phyloP scores from a whole-genome alignment of 1,284 basidiomycete species.

The Ustilago curta region DNA sequence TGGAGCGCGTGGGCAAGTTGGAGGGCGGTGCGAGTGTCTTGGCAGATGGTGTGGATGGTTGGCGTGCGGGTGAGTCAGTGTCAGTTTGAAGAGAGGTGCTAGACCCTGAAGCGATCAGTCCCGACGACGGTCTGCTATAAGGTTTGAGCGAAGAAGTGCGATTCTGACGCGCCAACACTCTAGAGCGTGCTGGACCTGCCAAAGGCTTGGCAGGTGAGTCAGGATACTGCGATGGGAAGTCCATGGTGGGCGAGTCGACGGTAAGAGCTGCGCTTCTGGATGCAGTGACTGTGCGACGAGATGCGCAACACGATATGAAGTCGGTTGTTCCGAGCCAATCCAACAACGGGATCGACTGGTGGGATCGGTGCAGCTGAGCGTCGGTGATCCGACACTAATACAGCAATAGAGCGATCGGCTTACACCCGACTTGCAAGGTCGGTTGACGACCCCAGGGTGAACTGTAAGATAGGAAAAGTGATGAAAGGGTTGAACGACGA shows the following conservation, averaged over 20 bases:
- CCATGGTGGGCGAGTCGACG: constrained; percentile 26
- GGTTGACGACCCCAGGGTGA: constrained; percentile 21
- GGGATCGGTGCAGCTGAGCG: background rate
- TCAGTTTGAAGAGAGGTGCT: constrained; percentile 22
- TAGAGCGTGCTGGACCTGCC: constrained; percentile 42
- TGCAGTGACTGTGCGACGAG: constrained; percentile 1
- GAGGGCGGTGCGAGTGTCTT: constrained; percentile 36
- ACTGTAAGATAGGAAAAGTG: background rate
- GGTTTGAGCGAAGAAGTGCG: constrained; percentile 50
- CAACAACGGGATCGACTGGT: background rate
- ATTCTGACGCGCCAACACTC: constrained; percentile 45
- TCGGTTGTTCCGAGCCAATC: background rate
- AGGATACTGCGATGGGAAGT: constrained; percentile 51
- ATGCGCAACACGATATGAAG: constrained; percentile 6
- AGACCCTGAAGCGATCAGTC: constrained; percentile 17
- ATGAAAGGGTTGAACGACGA: background rate
- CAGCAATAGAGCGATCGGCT: background rate
- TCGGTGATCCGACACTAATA: background rate
- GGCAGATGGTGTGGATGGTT: constrained; percentile 22
- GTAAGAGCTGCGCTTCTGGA: background rate
- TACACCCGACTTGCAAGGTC: constrained; percentile 31
- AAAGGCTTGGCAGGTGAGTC: constrained; percentile 50
- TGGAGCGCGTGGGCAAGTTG: constrained; percentile 21
- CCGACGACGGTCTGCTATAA: constrained; percentile 37
- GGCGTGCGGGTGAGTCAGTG: constrained; percentile 19